Conservation (phyloP, 2,329 filamentous ascomycete species). For the Aspergillus sergii region DNA sequence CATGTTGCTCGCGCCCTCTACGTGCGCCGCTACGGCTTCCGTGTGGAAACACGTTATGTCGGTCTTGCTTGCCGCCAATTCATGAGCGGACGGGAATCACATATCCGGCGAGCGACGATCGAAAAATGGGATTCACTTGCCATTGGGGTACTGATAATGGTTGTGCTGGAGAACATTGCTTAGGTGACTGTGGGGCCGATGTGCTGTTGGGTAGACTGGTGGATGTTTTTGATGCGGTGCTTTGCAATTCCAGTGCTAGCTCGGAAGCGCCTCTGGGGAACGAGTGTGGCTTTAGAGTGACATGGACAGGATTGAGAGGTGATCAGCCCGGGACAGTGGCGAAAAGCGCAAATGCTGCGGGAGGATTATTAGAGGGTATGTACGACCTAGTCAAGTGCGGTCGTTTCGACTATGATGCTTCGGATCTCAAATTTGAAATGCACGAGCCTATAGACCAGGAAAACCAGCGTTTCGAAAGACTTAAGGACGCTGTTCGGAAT, state of each 20-base stretch:
- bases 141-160: constrained; percentile 52
- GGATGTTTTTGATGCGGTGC: constrained; percentile 54
- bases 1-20: constrained; percentile 69
- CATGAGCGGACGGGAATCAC: constrained; percentile 70
- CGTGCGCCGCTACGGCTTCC: constrained; percentile 73
- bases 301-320: constrained; percentile 9
- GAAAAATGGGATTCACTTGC: constrained; percentile 73
- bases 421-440: constrained; percentile 56
- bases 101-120: constrained; percentile 70
- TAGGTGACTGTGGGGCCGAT: constrained; percentile 75
- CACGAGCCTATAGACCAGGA: constrained; percentile 44
- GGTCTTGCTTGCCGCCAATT: constrained; percentile 69
- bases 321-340: constrained; percentile 50
- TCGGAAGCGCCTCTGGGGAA: constrained; percentile 6
- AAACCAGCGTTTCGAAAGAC: constrained; percentile 53
- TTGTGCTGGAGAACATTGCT: constrained; percentile 72
- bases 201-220: constrained; percentile 75
- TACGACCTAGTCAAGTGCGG: constrained; percentile 68
- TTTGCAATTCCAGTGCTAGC: constrained; percentile 14
- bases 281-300: constrained; percentile 33
- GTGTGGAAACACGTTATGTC: constrained; percentile 79
- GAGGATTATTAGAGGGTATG: constrained; percentile 58
- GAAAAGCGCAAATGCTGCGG: constrained; percentile 13
- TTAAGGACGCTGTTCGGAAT: constrained; percentile 64
- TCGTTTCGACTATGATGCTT: constrained; percentile 55